A percentile compares a stretch with the other conserved stretches of the same genome.
Evolutionary conservation across 148 eudicot genomes (phyloP).

Genomic region (Silene uniflora): DNA sequence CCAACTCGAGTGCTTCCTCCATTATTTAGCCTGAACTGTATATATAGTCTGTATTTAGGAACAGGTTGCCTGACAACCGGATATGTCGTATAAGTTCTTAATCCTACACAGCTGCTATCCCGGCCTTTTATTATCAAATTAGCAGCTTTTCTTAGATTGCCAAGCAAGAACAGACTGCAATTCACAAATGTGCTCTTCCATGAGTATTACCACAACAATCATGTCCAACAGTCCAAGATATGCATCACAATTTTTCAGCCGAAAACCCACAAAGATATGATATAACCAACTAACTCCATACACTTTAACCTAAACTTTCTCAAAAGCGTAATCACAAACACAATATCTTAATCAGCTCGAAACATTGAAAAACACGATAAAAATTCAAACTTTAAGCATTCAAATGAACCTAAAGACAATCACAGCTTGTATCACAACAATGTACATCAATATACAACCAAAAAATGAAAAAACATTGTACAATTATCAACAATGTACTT

Average conservation of each 20-base stretch:
- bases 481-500: background rate
- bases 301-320: too few relatives aligned
- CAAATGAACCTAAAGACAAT: background rate
- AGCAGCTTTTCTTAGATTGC: constrained; percentile 44
- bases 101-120: constrained; percentile 30
- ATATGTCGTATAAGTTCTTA: constrained; percentile 34
- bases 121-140: constrained; percentile 29
- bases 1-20: constrained; percentile 28
- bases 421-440: background rate
- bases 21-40: constrained; percentile 32
- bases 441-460: too few relatives aligned
- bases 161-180: constrained; percentile 57
- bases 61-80: constrained; percentile 27
- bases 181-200: constrained; percentile 7
- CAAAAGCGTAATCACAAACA: too few relatives aligned
- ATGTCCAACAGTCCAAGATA: too few relatives aligned
- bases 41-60: constrained; percentile 37
- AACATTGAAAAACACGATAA: too few relatives aligned
- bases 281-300: background rate
- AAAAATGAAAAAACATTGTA: background rate
- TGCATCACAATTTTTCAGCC: background rate
- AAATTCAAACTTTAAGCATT: too few relatives aligned
- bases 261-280: background rate
- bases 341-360: too few relatives aligned
- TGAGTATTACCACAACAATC: background rate